Base-by-base conservation (phyloP, 2,329 filamentous ascomycete genomes). In the Colletotrichum navitas region DNA sequence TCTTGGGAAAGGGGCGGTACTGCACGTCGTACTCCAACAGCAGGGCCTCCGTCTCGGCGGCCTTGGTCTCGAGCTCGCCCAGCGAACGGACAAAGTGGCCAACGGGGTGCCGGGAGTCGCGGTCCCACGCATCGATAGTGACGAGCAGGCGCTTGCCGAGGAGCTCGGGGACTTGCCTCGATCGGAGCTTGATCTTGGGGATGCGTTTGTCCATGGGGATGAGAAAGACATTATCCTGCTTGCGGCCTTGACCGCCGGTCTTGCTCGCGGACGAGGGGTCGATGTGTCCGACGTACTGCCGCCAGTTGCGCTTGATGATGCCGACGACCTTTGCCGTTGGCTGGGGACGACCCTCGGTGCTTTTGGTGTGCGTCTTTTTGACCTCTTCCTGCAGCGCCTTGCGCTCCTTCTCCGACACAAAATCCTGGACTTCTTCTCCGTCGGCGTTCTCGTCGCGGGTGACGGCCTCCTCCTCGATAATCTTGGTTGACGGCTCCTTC, bases 131-230 rank as follows among this genome's bases (percentile, higher is more conserved):
- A 82, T 99, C 96, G 74, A 99, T 97, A 0, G 94, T 95, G 52
- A 98, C 94, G 14, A 99, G 82, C 61, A 99, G 91, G 68, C 97
- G 91, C 85, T 98, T 96, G 6, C 96, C 96, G 36, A 98, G 82
- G 5, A 99, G 88, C 77, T 97, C 94, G 21, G 91, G 90, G 32
- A 94, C 95, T 81, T 98, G 96, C 63, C 96, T 89, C 14, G 96
- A 98, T 62, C 95, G 91, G 66, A 99, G 90, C 56, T 94, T 90
- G 77, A 99, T 98, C 84, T 98, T 99, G 2, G 96, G 96, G 29
- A 99, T 93, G 77, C 94, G 92, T 85, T 97, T 98, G 82, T 99
- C 95, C 95, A 99, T 98, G 5, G 96, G 95, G 60, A 98, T 91
- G 24, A 99, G 87, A 82, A 99, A 99, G 18, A 99, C 94, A 21